Conservation (phyloP, 305 asterid species). For the Rubia balearica region DNA sequence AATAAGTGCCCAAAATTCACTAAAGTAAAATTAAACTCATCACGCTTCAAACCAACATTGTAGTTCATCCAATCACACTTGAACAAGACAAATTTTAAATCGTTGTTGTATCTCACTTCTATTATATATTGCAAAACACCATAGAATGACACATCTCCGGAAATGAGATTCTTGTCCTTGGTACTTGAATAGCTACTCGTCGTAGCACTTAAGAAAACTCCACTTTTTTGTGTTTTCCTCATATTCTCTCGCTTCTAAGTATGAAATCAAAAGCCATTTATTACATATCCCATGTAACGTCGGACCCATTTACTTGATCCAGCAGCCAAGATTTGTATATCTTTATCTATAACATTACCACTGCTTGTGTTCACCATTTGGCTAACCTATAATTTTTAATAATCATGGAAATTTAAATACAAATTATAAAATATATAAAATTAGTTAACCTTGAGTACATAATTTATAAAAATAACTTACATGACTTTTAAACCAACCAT, state of each 20-base stretch:
- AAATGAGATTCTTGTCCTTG: background rate
- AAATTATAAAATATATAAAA: too few relatives aligned
- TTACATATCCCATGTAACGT: background rate
- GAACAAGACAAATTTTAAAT: background rate
- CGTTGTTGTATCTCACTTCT: background rate
- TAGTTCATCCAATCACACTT: background rate
- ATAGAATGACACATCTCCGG: background rate
- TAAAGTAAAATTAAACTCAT: background rate
- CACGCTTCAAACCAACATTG: background rate
- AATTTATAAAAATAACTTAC: background rate
- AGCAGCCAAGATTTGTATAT: background rate
- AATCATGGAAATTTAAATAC: too few relatives aligned
- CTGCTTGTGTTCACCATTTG: background rate
- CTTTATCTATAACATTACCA: background rate
- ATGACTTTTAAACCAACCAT: too few relatives aligned
- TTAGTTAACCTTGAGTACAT: too few relatives aligned
- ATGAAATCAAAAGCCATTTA: slow-evolving; percentile 7
- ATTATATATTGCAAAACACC: background rate
- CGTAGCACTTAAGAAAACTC: background rate
- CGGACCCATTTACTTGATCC: background rate
- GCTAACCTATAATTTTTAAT: background rate
- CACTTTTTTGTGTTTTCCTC: background rate
- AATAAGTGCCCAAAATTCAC: background rate
- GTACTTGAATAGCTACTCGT: background rate
- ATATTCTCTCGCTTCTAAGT: background rate